A percentile compares a stretch with the other conserved stretches of the same genome.
These are phyloP conservation scores for Plantago ovata DNA, from an alignment of 257 asterid genomes.

Conservation along the genomic window DNA sequence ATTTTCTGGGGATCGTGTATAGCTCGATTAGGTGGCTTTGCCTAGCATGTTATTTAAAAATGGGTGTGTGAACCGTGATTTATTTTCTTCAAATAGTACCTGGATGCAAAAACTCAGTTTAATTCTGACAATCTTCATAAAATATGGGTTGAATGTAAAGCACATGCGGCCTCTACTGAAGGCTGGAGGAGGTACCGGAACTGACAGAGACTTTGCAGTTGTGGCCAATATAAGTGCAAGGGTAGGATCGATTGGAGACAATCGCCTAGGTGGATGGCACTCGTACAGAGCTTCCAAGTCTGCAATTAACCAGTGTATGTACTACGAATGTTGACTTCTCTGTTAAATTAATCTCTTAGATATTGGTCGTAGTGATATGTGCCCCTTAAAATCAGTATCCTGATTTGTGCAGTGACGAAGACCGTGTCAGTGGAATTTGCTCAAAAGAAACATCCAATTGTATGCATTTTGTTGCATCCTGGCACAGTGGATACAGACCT, in stretches of 20 bases:
- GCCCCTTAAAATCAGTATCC: not conserved
- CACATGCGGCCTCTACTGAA: constrained; percentile 95
- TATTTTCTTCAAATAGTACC: not conserved
- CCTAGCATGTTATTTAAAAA: not conserved
- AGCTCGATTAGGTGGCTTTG: no score
- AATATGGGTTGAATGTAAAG: constrained; percentile 39
- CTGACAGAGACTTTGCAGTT: constrained; percentile 57
- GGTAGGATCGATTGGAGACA: constrained; percentile 92
- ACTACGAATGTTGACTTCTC: constrained; percentile 7
- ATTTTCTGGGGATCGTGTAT: not conserved
- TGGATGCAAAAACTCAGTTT: constrained; percentile 6
- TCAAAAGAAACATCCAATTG: constrained; percentile 67
- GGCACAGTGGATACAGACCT: constrained; percentile 97
- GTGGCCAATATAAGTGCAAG: constrained; percentile 87
- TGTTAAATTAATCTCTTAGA: constrained; percentile 4
- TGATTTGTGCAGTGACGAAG: constrained; percentile 61
- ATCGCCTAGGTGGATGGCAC: constrained; percentile 92
- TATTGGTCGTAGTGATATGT: not conserved
- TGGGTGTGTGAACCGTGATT: not conserved
- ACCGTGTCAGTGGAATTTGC: constrained; percentile 66
- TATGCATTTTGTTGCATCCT: constrained; percentile 87
- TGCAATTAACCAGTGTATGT: constrained; percentile 78
- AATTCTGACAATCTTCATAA: not conserved
- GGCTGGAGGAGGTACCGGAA: constrained; percentile 69
- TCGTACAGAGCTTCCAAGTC: constrained; percentile 87